These are phyloP conservation scores for Prosopis cineraria DNA, from an alignment of 306 rosid genomes.

Conservation along the genomic window DNA sequence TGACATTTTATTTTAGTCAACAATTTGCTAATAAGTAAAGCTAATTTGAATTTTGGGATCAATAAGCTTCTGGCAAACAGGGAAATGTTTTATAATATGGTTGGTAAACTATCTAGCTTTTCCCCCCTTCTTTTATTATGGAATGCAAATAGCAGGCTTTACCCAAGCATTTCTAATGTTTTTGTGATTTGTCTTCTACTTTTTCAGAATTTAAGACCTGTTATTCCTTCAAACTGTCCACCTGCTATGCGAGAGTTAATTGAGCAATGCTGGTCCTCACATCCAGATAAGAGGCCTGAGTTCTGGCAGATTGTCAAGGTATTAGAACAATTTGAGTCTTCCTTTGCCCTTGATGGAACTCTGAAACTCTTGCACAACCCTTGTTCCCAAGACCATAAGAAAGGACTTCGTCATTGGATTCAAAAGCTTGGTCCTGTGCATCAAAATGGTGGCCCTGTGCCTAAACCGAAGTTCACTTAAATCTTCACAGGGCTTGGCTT, in stretches of 20 bases:
- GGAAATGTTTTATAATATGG: neutral
- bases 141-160: neutral
- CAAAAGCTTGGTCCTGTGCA: constrained; percentile 83
- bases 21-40: constrained; percentile 23
- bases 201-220: constrained; percentile 76
- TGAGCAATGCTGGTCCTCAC: constrained; percentile 87
- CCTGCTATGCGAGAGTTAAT: constrained; percentile 75
- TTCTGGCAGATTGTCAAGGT: constrained; percentile 92
- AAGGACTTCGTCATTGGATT: constrained; percentile 87
- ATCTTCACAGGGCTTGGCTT: constrained; percentile 48
- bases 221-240: constrained; percentile 65
- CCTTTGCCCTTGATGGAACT: constrained; percentile 71
- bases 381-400: constrained; percentile 72
- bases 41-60: neutral
- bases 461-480: constrained; percentile 83
- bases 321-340: constrained; percentile 76
- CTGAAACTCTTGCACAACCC: constrained; percentile 51
- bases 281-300: constrained; percentile 84
- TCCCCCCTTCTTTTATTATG: constrained; percentile 4
- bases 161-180: constrained; percentile 21
- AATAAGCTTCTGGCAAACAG: neutral
- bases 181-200: constrained; percentile 19
- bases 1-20: constrained; percentile 31
- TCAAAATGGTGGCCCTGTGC: constrained; percentile 51
- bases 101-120: constrained; percentile 1